Conservation (phyloP, 805 yeast species). For the Schwanniomyces vanrijiae region DNA sequence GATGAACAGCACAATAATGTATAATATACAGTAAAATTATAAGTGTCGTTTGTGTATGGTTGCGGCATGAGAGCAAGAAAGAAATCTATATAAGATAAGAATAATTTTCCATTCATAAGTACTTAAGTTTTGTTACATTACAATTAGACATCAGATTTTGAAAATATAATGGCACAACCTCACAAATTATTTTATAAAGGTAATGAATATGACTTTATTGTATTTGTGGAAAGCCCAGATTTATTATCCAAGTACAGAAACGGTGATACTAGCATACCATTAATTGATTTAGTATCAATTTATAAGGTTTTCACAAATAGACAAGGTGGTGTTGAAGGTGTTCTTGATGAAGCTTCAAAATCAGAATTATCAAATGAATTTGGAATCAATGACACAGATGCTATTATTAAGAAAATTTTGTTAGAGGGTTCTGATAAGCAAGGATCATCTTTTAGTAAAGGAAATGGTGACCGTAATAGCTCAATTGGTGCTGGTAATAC, state of each 20-base stretch:
- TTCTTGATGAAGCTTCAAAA: conserved; percentile 68
- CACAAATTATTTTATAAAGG: conserved; percentile 68
- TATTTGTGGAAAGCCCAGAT: conserved; percentile 59
- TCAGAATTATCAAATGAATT: conserved; percentile 66
- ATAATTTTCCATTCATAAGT: too few relatives aligned
- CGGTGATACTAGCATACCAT: conserved; percentile 55
- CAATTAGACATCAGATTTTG: too few relatives aligned
- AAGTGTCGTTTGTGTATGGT: neutral
- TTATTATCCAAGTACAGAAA: conserved; percentile 47
- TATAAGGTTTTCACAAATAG: conserved; percentile 65
- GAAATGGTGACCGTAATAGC: conserved; percentile 45
- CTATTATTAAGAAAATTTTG: conserved; percentile 58
- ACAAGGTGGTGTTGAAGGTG: conserved; percentile 72
- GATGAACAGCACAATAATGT: neutral
- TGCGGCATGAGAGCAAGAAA: neutral
- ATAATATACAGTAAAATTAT: neutral
- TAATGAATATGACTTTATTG: conserved; percentile 57
- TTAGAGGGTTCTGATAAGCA: conserved; percentile 58
- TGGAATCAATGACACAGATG: conserved; percentile 56
- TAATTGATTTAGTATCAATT: conserved; percentile 59
- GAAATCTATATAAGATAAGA: neutral
- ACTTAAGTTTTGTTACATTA: too few relatives aligned
- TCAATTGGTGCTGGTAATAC: conserved; percentile 34
- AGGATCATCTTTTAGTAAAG: conserved; percentile 15
- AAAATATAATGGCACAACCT: conserved; percentile 18